Percentiles rank a stretch among this genome's conserved stretches.
These are phyloP conservation scores for Akanthomyces dipterigenus DNA, from an alignment of 2,329 filamentous ascomycete species.

Conservation along the genomic window DNA sequence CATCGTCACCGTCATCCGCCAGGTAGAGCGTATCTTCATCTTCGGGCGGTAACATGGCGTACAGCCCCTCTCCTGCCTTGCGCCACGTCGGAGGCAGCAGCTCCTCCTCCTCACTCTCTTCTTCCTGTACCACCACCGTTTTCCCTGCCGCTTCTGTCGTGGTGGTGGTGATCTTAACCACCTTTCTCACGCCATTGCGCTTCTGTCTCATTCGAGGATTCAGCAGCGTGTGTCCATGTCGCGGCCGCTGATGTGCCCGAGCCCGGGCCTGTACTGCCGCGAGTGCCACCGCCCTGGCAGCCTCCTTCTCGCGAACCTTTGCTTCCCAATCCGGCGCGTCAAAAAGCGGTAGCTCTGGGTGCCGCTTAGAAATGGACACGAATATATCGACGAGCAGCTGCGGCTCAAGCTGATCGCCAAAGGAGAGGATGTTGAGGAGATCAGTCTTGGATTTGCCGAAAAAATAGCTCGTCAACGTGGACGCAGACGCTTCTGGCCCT, in stretches of 20 bases:
- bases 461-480: conserved; percentile 33
- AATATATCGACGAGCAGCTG: conserved; percentile 35
- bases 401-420: conserved; percentile 35
- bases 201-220: conserved; percentile 24
- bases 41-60: conserved; percentile 31
- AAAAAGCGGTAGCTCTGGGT: conserved; percentile 37
- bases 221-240: conserved; percentile 24
- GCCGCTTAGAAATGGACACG: conserved; percentile 35
- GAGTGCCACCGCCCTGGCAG: neutral
- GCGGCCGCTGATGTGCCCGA: conserved; percentile 18
- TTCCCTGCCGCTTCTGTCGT: conserved; percentile 10
- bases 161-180: conserved; percentile 23
- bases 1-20: conserved; percentile 33
- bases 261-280: neutral
- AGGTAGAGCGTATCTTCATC: conserved; percentile 30
- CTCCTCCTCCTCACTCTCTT: conserved; percentile 25
- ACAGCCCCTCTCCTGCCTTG: conserved; percentile 33
- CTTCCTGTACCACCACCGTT: conserved; percentile 18
- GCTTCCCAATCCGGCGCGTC: conserved; percentile 34
- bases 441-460: conserved; percentile 29
- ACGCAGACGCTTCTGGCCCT: conserved; percentile 25
- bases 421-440: conserved; percentile 32
- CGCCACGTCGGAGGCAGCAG: conserved; percentile 34
- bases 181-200: conserved; percentile 27
- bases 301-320: conserved; percentile 9